Evolutionary conservation across 2,329 filamentous ascomycete species (phyloP).

Genomic region (Talaromyces sp.): DNA sequence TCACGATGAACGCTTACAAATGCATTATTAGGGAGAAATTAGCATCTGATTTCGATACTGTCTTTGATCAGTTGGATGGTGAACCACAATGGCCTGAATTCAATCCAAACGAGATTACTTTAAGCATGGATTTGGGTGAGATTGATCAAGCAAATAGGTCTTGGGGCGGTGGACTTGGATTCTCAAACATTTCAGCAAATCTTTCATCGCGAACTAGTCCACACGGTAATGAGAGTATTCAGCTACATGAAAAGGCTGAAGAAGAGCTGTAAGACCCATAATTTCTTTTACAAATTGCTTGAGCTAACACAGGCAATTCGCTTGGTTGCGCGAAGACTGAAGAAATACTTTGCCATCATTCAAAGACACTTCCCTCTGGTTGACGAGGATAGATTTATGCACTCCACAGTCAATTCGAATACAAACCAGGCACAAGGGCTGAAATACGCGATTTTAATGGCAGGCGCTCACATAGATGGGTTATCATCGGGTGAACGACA

Average conservation of each 20-base stretch:
- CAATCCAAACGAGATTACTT: background rate
- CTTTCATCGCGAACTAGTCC: no score
- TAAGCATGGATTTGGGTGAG: background rate
- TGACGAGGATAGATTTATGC: background rate
- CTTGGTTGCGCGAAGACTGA: background rate
- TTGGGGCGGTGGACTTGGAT: no score
- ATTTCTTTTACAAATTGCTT: background rate
- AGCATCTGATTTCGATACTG: background rate
- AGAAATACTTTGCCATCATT: background rate
- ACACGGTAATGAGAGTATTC: no score
- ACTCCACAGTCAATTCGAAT: background rate
- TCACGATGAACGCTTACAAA: background rate
- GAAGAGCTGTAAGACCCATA: background rate
- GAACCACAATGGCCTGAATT: background rate
- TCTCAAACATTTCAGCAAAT: no score
- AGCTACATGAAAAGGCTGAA: background rate
- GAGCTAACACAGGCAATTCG: background rate
- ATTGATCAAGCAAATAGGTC: no score
- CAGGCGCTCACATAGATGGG: background rate
- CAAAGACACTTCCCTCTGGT: background rate
- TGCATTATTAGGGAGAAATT: background rate
- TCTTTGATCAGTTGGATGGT: background rate
- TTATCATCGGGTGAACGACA: background rate
- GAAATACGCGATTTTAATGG: background rate
- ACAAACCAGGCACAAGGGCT: background rate